phyloP scores from a whole-genome alignment of 1,139 yeast genomes.

The Lodderomyces parapsilosis region DNA sequence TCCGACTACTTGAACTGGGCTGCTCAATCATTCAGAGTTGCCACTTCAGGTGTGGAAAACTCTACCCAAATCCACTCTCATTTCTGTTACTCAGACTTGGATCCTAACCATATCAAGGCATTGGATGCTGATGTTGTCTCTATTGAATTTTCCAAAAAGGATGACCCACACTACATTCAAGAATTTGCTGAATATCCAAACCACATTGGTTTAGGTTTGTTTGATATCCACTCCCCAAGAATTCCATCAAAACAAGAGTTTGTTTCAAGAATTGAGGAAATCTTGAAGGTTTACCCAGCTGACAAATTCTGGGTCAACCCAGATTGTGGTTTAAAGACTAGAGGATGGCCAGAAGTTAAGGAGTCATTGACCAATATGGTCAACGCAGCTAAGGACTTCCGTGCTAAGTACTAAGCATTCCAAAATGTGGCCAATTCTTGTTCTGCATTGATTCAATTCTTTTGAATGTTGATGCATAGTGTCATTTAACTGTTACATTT shows the following conservation, averaged over 20 bases:
- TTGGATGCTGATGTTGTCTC: slow-evolving; percentile 99
- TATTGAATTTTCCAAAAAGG: slow-evolving; percentile 99
- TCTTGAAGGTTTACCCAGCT: slow-evolving; percentile 95
- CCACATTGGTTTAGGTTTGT: slow-evolving; percentile 99
- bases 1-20: slow-evolving; percentile 97
- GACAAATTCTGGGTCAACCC: slow-evolving; percentile 99
- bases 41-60: slow-evolving; percentile 96
- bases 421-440: neutral
- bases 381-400: slow-evolving; percentile 95
- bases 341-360: slow-evolving; percentile 90
- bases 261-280: slow-evolving; percentile 87
- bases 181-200: slow-evolving; percentile 98
- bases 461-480: slow-evolving; percentile 40
- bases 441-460: slow-evolving; percentile 32
- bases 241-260: slow-evolving; percentile 97
- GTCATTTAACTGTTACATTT: slow-evolving; percentile 45
- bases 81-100: slow-evolving; percentile 99
- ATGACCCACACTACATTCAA: slow-evolving; percentile 94
- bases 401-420: slow-evolving; percentile 50
- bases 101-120: slow-evolving; percentile 99
- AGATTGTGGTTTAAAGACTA: slow-evolving; percentile 99
- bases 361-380: slow-evolving; percentile 96
- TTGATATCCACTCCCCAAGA: slow-evolving; percentile 99
- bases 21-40: slow-evolving; percentile 99
- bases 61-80: slow-evolving; percentile 98